Evolutionary conservation across 305 asterid species (phyloP).

Genomic region (Stenogyne calaminthoides): DNA sequence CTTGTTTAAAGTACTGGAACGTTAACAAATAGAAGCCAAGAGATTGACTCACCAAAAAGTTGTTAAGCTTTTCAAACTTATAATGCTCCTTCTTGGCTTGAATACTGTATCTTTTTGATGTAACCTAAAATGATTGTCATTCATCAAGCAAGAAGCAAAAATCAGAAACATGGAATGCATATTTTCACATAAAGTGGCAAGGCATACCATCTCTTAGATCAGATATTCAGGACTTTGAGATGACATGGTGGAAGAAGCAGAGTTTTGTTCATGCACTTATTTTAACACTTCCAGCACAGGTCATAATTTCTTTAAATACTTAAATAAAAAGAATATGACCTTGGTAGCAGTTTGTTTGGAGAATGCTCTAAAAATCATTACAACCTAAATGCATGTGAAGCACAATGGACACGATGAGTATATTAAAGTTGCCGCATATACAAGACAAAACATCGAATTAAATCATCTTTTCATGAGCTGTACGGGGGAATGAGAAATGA

Average conservation of each 20-base stretch:
- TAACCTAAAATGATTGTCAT: conserved; percentile 59
- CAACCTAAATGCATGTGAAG: background rate
- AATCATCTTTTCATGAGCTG: background rate
- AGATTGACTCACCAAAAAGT: conserved; percentile 77
- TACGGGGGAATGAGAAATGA: conserved; percentile 1
- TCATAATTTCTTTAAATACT: conserved; percentile 12
- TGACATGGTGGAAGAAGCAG: conserved; percentile 22
- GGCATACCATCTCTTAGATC: conserved; percentile 17
- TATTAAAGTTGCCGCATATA: background rate
- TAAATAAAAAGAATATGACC: conserved; percentile 8
- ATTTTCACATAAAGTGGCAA: conserved; percentile 11
- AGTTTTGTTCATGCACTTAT: conserved; percentile 6
- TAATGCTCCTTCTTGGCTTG: conserved; percentile 90
- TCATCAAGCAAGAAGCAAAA: conserved; percentile 23
- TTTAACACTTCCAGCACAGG: background rate
- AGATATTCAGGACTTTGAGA: conserved; percentile 21
- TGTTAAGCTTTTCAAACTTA: conserved; percentile 67
- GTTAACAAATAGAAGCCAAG: conserved; percentile 18
- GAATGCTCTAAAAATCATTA: background rate
- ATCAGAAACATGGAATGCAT: background rate
- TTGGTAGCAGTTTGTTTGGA: background rate
- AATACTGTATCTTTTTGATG: conserved; percentile 78
- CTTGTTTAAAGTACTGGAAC: conserved; percentile 18
- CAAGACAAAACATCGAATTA: background rate
- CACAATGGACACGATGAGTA: conserved; percentile 4